A percentile compares a stretch with the other conserved stretches of the same genome.
Evolutionary conservation across 768 basidiomycete genomes (phyloP).

Genomic region (Crepidotus variabilis): DNA sequence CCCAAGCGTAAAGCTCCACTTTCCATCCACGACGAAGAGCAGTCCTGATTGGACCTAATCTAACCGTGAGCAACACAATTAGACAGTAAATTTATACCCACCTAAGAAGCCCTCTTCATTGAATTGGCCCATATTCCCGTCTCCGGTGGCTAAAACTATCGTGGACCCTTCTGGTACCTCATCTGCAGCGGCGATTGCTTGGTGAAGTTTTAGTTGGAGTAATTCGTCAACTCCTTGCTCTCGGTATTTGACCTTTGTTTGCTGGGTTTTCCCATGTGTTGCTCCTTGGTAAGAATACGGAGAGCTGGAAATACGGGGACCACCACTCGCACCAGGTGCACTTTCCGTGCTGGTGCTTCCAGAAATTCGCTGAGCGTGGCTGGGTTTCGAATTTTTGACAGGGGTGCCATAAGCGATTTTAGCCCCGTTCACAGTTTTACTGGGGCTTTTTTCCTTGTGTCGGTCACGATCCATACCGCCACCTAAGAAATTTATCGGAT

Average conservation of each 20-base stretch:
- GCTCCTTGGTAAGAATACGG: constrained; percentile 13
- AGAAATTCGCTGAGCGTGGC: constrained; percentile 21
- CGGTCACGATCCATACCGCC: constrained; percentile 56
- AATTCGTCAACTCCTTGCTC: constrained; percentile 97
- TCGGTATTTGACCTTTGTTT: constrained; percentile 56
- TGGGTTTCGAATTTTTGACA: constrained; percentile 1
- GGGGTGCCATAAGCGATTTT: not conserved
- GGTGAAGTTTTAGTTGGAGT: constrained; percentile 88
- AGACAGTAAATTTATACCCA: constrained; percentile 12
- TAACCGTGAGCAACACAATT: not conserved
- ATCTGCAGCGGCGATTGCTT: constrained; percentile 73
- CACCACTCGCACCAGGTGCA: constrained; percentile 18
- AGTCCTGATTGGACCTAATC: constrained; percentile 66
- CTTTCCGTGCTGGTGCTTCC: constrained; percentile 24
- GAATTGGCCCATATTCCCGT: constrained; percentile 90
- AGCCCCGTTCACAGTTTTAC: constrained; percentile 10
- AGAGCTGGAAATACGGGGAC: constrained; percentile 10
- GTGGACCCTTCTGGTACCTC: constrained; percentile 64
- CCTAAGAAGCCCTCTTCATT: constrained; percentile 89
- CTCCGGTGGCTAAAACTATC: constrained; percentile 91
- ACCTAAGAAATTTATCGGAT: constrained; percentile 20
- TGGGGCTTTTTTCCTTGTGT: constrained; percentile 21
- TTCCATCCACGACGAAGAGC: constrained; percentile 89
- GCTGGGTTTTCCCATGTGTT: constrained; percentile 15
- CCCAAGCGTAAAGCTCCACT: constrained; percentile 95